These are phyloP conservation scores for Mimosa bimucronata DNA, from an alignment of 306 rosid genomes.

Conservation along the genomic window DNA sequence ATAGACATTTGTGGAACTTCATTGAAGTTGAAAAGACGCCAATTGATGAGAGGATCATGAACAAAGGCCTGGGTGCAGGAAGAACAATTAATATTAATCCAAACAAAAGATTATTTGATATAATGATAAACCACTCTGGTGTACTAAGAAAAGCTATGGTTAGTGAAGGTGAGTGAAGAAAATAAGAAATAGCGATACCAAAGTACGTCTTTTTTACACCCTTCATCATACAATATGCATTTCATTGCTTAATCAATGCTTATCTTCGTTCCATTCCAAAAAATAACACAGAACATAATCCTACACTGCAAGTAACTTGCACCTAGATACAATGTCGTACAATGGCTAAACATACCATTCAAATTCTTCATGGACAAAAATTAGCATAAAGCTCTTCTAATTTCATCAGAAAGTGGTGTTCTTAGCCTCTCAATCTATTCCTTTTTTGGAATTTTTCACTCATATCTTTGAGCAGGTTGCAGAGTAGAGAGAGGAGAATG, in stretches of 20 bases:
- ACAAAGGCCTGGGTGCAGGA: constrained; percentile 83
- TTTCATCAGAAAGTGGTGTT: neutral
- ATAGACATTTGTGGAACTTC: constrained; percentile 95
- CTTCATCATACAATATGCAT: neutral
- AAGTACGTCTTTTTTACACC: neutral
- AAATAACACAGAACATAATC: neutral
- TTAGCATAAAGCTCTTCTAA: neutral
- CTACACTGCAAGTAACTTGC: neutral
- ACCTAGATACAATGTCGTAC: neutral
- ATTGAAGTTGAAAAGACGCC: constrained; percentile 99
- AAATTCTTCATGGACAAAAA: neutral
- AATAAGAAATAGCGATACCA: neutral
- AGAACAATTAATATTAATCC: constrained; percentile 27
- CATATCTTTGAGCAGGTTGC: neutral
- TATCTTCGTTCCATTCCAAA: neutral
- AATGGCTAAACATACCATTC: neutral
- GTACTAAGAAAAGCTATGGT: neutral
- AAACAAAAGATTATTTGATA: constrained; percentile 8
- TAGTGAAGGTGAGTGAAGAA: neutral
- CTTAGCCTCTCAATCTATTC: neutral
- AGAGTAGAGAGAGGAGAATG: neutral
- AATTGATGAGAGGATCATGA: constrained; percentile 95
- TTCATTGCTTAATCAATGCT: neutral
- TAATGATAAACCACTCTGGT: neutral
- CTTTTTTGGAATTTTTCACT: neutral